Evolutionary conservation across 2,329 filamentous ascomycete genomes (phyloP).

Genomic region (Fusarium sp.): DNA sequence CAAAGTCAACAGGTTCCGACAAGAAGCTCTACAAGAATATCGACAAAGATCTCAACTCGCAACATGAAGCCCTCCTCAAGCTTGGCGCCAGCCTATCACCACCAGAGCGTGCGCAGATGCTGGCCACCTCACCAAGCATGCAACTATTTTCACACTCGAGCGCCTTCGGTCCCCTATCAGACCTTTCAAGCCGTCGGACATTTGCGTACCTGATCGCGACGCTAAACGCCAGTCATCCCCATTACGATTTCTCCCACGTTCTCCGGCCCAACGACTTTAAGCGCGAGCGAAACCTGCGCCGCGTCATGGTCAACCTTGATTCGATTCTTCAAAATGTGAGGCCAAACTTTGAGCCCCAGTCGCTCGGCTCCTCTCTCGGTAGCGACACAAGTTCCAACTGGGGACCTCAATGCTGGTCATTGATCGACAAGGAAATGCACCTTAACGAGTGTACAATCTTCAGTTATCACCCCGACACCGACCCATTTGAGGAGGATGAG

Average conservation of each 20-base stretch:
- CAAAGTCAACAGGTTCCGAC: constrained; percentile 93
- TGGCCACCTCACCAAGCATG: constrained; percentile 71
- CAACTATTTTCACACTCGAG: constrained; percentile 80
- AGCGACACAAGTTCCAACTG: constrained; percentile 72
- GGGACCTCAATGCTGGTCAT: constrained; percentile 91
- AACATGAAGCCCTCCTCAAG: constrained; percentile 88
- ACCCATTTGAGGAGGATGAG: constrained; percentile 92
- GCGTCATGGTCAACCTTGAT: constrained; percentile 89
- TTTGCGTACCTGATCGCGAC: constrained; percentile 98
- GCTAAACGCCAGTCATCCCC: constrained; percentile 87
- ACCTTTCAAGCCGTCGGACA: constrained; percentile 88
- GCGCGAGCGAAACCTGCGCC: constrained; percentile 81
- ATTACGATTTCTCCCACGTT: constrained; percentile 97
- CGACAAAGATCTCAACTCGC: constrained; percentile 88
- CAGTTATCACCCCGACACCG: constrained; percentile 88
- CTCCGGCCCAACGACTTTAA: constrained; percentile 91
- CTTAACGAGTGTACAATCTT: constrained; percentile 91
- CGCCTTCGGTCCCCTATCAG: constrained; percentile 90
- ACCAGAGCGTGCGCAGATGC: constrained; percentile 78
- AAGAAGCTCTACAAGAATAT: constrained; percentile 98
- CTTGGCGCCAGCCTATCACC: constrained; percentile 90
- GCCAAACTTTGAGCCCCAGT: constrained; percentile 66
- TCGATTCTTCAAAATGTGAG: constrained; percentile 88
- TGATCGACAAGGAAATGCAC: constrained; percentile 95
- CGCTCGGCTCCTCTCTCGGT: constrained; percentile 55